A percentile compares a stretch with the other conserved stretches of the same genome.
These are phyloP conservation scores for Yarrowia osloensis DNA, from an alignment of 805 yeast species.

Conservation along the genomic window DNA sequence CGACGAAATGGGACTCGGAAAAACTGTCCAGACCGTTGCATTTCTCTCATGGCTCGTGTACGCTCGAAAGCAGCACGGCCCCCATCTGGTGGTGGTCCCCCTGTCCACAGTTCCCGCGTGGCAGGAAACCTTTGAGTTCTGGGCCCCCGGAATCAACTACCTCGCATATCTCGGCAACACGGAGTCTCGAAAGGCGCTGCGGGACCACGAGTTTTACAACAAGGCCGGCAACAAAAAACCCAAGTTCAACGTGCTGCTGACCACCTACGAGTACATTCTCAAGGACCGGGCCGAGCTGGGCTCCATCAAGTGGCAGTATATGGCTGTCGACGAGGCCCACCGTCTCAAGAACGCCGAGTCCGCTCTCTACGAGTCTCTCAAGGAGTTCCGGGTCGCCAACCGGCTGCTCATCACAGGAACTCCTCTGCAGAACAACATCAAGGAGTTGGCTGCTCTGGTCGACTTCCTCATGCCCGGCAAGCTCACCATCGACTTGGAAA, in stretches of 20 bases:
- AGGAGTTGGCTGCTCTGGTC: slow-evolving; percentile 92
- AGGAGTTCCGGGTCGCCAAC: slow-evolving; percentile 78
- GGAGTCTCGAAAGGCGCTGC: slow-evolving; percentile 74
- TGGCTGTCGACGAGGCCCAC: slow-evolving; percentile 99
- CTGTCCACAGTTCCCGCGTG: slow-evolving; percentile 95
- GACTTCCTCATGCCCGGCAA: slow-evolving; percentile 96
- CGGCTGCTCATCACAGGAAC: slow-evolving; percentile 95
- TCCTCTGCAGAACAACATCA: slow-evolving; percentile 92
- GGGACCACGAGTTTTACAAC: slow-evolving; percentile 82
- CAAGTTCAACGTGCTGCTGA: slow-evolving; percentile 86
- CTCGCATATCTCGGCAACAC: slow-evolving; percentile 92
- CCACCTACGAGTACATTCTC: slow-evolving; percentile 94
- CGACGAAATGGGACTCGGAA: slow-evolving; percentile 98
- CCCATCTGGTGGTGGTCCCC: slow-evolving; percentile 95
- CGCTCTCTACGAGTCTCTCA: slow-evolving; percentile 84
- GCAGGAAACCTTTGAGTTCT: slow-evolving; percentile 97
- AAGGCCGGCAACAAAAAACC: slow-evolving; percentile 61
- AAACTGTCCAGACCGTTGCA: slow-evolving; percentile 94
- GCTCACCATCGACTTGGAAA: slow-evolving; percentile 86
- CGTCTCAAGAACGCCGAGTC: slow-evolving; percentile 92
- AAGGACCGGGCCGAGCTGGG: slow-evolving; percentile 86
- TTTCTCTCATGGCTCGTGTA: slow-evolving; percentile 92
- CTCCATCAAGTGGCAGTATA: slow-evolving; percentile 85
- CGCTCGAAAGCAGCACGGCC: slow-evolving; percentile 96
- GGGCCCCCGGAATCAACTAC: slow-evolving; percentile 97